Evolutionary conservation across 208 protist species (phyloP), one percentile per base, ranked within the genome.

Genomic region (Strigomonas culicis): DNA sequence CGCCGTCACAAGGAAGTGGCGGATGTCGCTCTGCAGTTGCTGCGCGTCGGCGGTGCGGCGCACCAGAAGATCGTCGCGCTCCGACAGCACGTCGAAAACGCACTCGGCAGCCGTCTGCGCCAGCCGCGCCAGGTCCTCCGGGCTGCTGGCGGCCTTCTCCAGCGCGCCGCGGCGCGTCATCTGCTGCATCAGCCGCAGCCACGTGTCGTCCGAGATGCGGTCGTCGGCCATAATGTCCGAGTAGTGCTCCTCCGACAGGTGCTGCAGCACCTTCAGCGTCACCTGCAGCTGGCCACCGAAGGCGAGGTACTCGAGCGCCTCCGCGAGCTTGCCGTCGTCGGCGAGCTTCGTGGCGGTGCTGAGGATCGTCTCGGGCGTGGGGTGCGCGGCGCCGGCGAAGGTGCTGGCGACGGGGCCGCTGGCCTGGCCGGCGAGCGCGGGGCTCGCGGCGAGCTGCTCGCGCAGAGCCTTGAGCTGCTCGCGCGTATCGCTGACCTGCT

Each of bases 81-180:
- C 88, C 0, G 80, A 84, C 39, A 94, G 60, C 39, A 92, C 71
- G 60, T 94, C 88, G 34, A 88, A 71, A 1, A 86, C 46, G n/a
- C 88, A 60, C 47, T 75, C 63, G 47, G 79, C 81, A 1, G 80
- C 77, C 34, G 63, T 65, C 30, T 82, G 74, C 17, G 65, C 63
- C 30, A 77, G 70, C 19, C 17, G 43, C 43, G 43, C 8, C 28
- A 22, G 4, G 17, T 63, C 70, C 59, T 84, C 78, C 17, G 66
- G 58, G 27, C 70, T 75, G 28, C 63, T 52, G 1, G 17, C 25
- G 66, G 86, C 76, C 30, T 72, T 75, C 55, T 84, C 68, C 0
- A 90, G 56, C n/a, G 67, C 52, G 22, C 84, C 76, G 24, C 78
- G 76, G 43, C 66, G 60, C 13, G 41, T 66, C 24, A 88, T 59